These are phyloP conservation scores for Sphagnum contortum DNA, from an alignment of 225 moss, liverwort and hornwort species.

Conservation along the genomic window DNA sequence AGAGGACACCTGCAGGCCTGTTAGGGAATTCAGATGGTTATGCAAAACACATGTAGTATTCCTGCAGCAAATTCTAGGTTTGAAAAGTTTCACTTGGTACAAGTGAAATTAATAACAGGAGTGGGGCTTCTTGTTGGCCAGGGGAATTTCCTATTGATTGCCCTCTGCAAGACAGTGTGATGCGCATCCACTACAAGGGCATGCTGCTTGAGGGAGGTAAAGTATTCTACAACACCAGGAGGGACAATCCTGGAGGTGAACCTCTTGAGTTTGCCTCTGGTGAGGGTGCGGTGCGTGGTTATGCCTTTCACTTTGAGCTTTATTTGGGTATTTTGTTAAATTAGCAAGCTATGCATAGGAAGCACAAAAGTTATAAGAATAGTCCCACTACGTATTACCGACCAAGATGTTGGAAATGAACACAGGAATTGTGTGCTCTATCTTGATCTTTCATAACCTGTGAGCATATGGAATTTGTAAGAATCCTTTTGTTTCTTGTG, in stretches of 20 bases:
- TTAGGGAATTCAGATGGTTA: no score
- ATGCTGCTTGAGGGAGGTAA: slow-evolving; percentile 67
- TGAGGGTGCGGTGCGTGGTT: slow-evolving; percentile 86
- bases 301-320: background rate
- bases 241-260: slow-evolving; percentile 37
- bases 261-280: slow-evolving; percentile 84
- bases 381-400: no score
- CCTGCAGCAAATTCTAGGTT: no score
- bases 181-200: slow-evolving; percentile 83
- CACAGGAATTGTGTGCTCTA: no score
- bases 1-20: no score
- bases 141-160: slow-evolving; percentile 99
- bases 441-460: no score
- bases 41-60: no score
- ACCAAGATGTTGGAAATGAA: no score
- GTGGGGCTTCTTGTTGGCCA: slow-evolving; percentile 17
- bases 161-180: slow-evolving; percentile 84
- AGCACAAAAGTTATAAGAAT: no score
- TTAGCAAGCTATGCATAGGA: background rate
- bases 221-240: slow-evolving; percentile 70
- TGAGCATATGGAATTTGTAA: no score
- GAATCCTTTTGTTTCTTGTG: no score
- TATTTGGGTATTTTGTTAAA: background rate
- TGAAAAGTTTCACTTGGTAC: background rate
- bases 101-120: background rate